phyloP scores from a whole-genome alignment of 306 rosid species.

The Amphicarpaea edgeworthii region DNA sequence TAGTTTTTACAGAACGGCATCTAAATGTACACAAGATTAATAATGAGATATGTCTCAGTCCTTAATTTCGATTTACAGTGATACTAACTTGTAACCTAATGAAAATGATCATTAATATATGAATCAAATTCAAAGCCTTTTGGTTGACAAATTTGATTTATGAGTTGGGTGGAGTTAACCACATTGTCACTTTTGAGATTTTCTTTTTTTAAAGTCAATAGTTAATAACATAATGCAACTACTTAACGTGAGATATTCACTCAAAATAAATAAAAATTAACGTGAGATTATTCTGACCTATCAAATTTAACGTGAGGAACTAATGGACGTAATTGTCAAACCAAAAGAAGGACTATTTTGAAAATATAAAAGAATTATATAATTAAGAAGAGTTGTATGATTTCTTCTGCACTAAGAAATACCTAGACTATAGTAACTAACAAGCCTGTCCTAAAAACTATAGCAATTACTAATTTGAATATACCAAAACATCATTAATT shows the following conservation, averaged over 20 bases:
- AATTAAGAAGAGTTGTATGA: background rate
- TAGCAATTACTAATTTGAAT: too few relatives aligned
- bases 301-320: background rate
- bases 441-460: background rate
- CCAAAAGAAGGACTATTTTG: background rate
- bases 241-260: too few relatives aligned
- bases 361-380: background rate
- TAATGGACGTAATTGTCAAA: constrained; percentile 2
- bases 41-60: constrained; percentile 6
- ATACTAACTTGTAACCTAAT: constrained; percentile 4
- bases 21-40: background rate
- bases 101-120: background rate
- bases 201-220: background rate
- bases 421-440: background rate
- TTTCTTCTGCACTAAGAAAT: background rate
- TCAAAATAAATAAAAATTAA: background rate
- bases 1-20: constrained; percentile 6
- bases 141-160: background rate
- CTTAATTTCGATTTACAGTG: background rate
- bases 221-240: background rate
- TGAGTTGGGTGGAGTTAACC: background rate
- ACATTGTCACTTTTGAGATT: background rate
- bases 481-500: too few relatives aligned
- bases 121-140: background rate
- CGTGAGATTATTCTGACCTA: background rate